A percentile compares a stretch with the other conserved stretches of the same genome.
Evolutionary conservation across 768 basidiomycete species (phyloP).

Genomic region (Psilocybe cubensis): DNA sequence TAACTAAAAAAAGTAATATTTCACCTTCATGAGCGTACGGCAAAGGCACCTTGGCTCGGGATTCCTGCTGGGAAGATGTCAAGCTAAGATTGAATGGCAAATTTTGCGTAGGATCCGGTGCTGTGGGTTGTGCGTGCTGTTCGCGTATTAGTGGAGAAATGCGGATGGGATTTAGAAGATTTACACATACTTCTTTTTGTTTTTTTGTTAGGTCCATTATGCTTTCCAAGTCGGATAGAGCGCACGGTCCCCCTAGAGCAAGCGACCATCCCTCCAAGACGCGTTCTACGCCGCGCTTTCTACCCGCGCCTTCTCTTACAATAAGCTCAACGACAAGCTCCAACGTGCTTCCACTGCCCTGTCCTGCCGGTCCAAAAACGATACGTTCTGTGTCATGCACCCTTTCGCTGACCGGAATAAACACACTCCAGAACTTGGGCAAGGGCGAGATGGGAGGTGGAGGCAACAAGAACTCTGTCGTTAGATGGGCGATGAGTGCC

Average conservation of each 20-base stretch:
- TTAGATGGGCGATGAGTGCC: slow-evolving; percentile 66
- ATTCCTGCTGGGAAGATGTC: slow-evolving; percentile 79
- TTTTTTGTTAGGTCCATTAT: slow-evolving; percentile 48
- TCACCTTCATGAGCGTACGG: slow-evolving; percentile 90
- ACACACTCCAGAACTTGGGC: slow-evolving; percentile 83
- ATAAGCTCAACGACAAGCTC: slow-evolving; percentile 71
- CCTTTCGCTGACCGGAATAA: slow-evolving; percentile 70
- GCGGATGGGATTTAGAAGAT: not conserved
- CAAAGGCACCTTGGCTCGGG: slow-evolving; percentile 80
- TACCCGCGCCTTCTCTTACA: slow-evolving; percentile 47
- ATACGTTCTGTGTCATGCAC: slow-evolving; percentile 60
- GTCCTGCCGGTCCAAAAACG: slow-evolving; percentile 58
- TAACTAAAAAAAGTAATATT: not conserved
- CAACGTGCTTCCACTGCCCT: slow-evolving; percentile 44
- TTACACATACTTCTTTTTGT: slow-evolving; percentile 36
- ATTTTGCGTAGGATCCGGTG: slow-evolving; percentile 66
- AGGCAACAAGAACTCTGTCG: slow-evolving; percentile 68
- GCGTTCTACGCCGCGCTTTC: slow-evolving; percentile 60
- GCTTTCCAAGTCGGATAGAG: slow-evolving; percentile 52
- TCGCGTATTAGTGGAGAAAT: not conserved
- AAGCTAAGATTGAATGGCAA: slow-evolving; percentile 89
- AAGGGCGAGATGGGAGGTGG: slow-evolving; percentile 66
- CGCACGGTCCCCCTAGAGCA: slow-evolving; percentile 38
- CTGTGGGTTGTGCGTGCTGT: slow-evolving; percentile 15
- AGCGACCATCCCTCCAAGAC: slow-evolving; percentile 66